Percentiles rank a stretch among this genome's conserved stretches.
These are phyloP conservation scores for Oenanthe sinensis DNA, from an alignment of 129 eudicot genomes.

Conservation along the genomic window DNA sequence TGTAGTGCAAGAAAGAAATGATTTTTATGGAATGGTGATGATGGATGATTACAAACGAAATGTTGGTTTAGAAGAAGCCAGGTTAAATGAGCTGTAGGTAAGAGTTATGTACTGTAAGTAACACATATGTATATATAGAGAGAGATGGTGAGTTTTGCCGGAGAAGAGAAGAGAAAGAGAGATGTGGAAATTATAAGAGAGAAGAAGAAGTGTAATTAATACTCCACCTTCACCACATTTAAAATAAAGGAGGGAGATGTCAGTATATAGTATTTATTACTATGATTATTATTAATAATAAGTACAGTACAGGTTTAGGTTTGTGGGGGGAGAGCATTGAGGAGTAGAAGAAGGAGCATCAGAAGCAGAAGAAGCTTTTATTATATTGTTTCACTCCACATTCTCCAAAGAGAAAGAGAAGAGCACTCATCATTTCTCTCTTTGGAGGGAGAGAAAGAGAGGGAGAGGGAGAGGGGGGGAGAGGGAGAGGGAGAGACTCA, in stretches of 20 bases:
- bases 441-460: neutral
- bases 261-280: neutral
- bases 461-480: neutral
- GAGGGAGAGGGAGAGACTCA: neutral
- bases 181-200: too few relatives aligned
- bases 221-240: conserved; percentile 1
- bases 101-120: neutral
- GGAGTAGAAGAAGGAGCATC: conserved; percentile 9
- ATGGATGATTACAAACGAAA: conserved; percentile 1
- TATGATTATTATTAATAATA: neutral
- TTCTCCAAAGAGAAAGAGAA: neutral
- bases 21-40: neutral
- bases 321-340: neutral
- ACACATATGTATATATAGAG: neutral
- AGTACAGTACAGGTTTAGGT: too few relatives aligned
- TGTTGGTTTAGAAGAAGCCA: neutral
- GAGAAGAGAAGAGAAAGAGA: too few relatives aligned
- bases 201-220: neutral
- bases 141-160: neutral
- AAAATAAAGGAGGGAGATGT: conserved; percentile 1
- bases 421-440: neutral
- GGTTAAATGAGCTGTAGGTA: neutral
- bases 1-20: neutral
- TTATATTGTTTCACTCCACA: neutral
- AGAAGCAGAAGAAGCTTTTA: neutral